phyloP scores from a whole-genome alignment of 78 protist species.

The Ministeria vibrans region DNA sequence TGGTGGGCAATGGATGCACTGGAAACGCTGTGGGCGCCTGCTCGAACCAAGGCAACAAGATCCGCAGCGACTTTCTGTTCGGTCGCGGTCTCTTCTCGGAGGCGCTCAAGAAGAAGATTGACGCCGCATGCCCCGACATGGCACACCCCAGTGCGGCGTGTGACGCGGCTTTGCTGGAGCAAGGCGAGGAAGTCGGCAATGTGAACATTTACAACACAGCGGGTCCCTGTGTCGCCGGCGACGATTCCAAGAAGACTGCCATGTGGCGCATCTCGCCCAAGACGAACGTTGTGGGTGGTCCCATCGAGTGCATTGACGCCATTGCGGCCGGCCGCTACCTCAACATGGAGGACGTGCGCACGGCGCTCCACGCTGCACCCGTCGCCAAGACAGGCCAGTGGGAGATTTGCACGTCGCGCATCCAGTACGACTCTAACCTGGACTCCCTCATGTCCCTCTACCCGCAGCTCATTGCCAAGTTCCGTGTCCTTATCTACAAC shows the following conservation, averaged over 20 bases:
- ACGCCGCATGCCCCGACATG: conserved; percentile 3
- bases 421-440: conserved; percentile 4
- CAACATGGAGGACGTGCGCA: not conserved
- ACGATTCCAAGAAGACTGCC: not conserved
- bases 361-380: not conserved
- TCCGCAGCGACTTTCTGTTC: not conserved
- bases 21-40: conserved; percentile 4
- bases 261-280: not conserved
- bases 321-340: not conserved
- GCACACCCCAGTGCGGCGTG: not conserved
- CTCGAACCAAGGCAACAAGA: not conserved
- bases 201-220: not conserved
- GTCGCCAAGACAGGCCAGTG: not conserved
- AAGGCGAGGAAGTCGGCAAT: not conserved
- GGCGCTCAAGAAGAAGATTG: not conserved
- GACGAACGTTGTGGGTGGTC: not conserved
- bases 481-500: not conserved
- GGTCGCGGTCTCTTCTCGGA: conserved; percentile 1
- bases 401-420: not conserved
- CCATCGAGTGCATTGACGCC: not conserved
- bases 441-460: not conserved
- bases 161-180: not conserved
- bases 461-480: not conserved
- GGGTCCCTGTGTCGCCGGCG: not conserved
- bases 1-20: conserved; percentile 17